Evolutionary conservation across 805 yeast genomes (phyloP), one percentile per base, ranked within the genome.

Genomic region (Diddensiella santjacobensis): DNA sequence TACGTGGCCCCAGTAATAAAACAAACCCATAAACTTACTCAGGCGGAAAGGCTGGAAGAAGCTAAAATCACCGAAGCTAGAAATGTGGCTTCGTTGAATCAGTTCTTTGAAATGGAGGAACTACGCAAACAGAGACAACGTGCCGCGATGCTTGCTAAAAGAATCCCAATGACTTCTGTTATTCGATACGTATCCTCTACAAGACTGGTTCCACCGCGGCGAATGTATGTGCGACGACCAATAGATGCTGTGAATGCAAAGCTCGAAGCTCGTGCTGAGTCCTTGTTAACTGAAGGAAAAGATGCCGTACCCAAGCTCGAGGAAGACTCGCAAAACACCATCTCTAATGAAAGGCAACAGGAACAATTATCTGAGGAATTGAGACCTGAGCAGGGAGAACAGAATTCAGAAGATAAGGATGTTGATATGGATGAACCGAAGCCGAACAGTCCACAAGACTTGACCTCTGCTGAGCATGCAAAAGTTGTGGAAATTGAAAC

Each of bases 21-120:
- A 40, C 48, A 44, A 43, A 62, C 54, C 19, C 63, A 54, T 24
- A 58, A 56, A 48, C 68, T 80, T 59, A 84, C 93, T 0, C 84
- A 84, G 57, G 88, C 79, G 50, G 87, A 85, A 60, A 70, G 83
- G 36, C 65, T 85, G 40, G 83, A 76, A n/a, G 93, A 88, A 63
- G 98, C 99, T 0, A 71, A 81, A 40, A 84, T 83, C 57, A 93
- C 97, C 0, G 99, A 93, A 66, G 74, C 77, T 61, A 75, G 77
- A 39, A 93, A 93, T 64, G 69, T 80, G 2, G 71, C 79, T 22
- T 84, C 96, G 2, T 70, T 93, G 55, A 80, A 84, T 53, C 73
- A 77, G 58, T 93, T 86, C 61, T 79, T 83, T 58, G 95, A 90
- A 58, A 91, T 87, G 61, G 99, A 93, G 63, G 70, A 84, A 37